Percentiles rank a stretch among this genome's conserved stretches.
phyloP scores from a whole-genome alignment of 192 early-diverging fungal genomes.

The Mortierella hygrophila region DNA sequence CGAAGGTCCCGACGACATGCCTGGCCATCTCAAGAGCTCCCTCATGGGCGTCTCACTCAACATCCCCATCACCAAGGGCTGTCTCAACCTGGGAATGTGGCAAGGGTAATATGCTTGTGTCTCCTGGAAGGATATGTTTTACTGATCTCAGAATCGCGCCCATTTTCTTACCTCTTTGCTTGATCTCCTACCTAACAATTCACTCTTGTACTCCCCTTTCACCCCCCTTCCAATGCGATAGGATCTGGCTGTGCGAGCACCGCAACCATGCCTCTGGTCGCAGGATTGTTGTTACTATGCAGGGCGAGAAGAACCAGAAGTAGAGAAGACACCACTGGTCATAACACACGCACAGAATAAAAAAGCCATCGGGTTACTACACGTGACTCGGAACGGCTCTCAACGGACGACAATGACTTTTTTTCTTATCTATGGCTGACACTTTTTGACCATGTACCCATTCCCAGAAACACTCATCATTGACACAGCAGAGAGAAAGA shows the following conservation, averaged over 20 bases:
- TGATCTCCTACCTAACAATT: too few species aligned
- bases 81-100: conserved; percentile 86
- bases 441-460: not conserved
- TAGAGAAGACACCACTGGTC: not conserved
- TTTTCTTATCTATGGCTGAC: too few species aligned
- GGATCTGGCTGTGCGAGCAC: conserved; percentile 84
- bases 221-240: conserved; percentile 25
- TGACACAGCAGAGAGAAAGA: not conserved
- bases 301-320: conserved; percentile 73
- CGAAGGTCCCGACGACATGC: conserved; percentile 94
- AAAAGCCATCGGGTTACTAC: too few species aligned
- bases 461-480: not conserved
- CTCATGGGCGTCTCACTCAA: conserved; percentile 87
- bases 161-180: not conserved
- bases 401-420: too few species aligned
- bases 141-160: not conserved
- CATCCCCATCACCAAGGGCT: conserved; percentile 87
- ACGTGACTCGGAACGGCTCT: too few species aligned
- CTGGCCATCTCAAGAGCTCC: conserved; percentile 89
- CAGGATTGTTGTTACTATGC: conserved; percentile 79
- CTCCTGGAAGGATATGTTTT: not conserved
- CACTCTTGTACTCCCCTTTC: not conserved
- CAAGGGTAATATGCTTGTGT: conserved; percentile 68
- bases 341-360: too few species aligned
- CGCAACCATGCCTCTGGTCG: conserved; percentile 69